Percentiles rank a stretch among this genome's conserved stretches.
Evolutionary conservation across 73 alveolate species (phyloP).

Genomic region (Breviolum minutum): DNA sequence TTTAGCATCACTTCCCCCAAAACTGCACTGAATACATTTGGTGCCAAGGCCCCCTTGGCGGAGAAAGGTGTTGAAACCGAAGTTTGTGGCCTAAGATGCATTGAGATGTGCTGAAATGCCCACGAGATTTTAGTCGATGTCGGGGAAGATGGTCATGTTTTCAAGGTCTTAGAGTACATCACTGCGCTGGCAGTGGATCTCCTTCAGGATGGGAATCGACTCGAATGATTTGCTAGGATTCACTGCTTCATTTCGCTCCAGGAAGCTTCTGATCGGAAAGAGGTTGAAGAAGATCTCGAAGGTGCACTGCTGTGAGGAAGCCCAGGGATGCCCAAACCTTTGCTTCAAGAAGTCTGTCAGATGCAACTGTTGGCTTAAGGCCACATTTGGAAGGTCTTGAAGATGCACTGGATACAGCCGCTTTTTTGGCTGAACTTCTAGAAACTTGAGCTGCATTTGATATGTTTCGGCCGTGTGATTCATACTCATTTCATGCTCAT

Average conservation of each 20-base stretch:
- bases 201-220: slow-evolving; percentile 19
- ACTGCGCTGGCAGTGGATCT: slow-evolving; percentile 63
- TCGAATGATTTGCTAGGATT: background rate
- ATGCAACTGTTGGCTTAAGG: background rate
- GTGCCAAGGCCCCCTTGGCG: slow-evolving; percentile 64
- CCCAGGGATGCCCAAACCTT: background rate
- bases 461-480: too few relatives aligned
- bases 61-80: slow-evolving; percentile 76
- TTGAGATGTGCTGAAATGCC: background rate
- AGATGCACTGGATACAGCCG: background rate
- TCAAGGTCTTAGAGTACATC: slow-evolving; percentile 60
- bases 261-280: slow-evolving; percentile 57
- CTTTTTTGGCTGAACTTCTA: slow-evolving; percentile 18
- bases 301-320: slow-evolving; percentile 31
- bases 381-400: slow-evolving; percentile 67
- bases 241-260: background rate
- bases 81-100: background rate
- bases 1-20: background rate
- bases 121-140: too few relatives aligned
- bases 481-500: too few relatives aligned
- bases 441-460: background rate
- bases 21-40: too few relatives aligned
- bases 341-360: background rate
- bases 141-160: background rate
- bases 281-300: slow-evolving; percentile 56